A percentile compares a stretch with the other conserved stretches of the same genome.
Evolutionary conservation across 2,329 filamentous ascomycete genomes (phyloP).

Genomic region (Botrytis fragariae): DNA sequence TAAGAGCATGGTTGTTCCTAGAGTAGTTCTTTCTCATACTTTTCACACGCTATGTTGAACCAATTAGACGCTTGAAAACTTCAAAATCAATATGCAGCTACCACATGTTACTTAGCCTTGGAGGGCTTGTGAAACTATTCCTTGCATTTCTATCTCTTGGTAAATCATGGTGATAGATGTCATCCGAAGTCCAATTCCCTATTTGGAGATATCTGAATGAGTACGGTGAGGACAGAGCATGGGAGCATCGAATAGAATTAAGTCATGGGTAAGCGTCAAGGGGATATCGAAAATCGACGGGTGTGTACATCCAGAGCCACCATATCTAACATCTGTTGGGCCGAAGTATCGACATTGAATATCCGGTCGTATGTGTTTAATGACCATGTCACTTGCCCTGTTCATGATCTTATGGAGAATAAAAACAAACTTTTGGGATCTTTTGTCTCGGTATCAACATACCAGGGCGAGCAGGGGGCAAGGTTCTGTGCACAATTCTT

Average conservation of each 20-base stretch:
- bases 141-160: constrained; percentile 1
- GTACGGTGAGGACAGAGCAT: not conserved
- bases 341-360: constrained; percentile 9
- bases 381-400: constrained; percentile 11
- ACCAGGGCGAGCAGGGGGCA: not conserved
- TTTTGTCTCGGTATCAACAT: not conserved
- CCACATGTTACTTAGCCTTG: constrained; percentile 1
- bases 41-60: not conserved
- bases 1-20: constrained; percentile 5
- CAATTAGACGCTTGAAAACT: not conserved
- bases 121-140: not conserved
- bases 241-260: not conserved
- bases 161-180: constrained; percentile 4
- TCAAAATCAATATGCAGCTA: not conserved
- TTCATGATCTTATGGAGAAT: not conserved
- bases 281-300: not conserved
- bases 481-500: not conserved
- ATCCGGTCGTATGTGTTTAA: not conserved
- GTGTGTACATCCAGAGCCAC: not conserved
- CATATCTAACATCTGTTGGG: not conserved
- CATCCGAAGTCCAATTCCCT: not conserved
- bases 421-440: not conserved
- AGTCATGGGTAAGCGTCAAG: constrained; percentile 2
- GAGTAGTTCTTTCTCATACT: not conserved
- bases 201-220: not conserved